Base-by-base conservation (phyloP, 441 rosid species). In the Isatis lusitanica region DNA sequence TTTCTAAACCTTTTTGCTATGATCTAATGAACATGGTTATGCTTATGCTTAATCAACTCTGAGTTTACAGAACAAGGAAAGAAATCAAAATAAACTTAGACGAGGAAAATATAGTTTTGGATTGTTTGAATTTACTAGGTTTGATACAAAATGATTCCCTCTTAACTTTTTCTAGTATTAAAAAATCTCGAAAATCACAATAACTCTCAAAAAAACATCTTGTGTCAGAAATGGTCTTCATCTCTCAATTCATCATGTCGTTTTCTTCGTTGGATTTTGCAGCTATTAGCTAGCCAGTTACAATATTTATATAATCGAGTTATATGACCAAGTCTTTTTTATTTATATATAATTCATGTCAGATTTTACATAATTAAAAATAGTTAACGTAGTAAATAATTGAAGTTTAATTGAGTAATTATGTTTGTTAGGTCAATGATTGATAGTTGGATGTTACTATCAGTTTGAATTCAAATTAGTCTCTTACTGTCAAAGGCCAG, bases 221-320 rank as follows among this genome's bases (percentile, higher is more conserved):
- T 65, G 73, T 70, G 80, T 77, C 80, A 77, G 76, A 76, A 63
- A 46, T 70, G 68, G 76, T 76, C 56, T 57, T 24, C 66, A 16
- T 38, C 69, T 68, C 50, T 44, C 74, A 16, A 62, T 65, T 36
- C 11, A 53, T 4, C 18, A 47, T 61, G 70, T 75, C 48, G 53
- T 53, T 67, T 42, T 52, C 58, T 68, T 52, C 51, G 46, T 61
- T 53, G 78, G 70, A 61, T 36, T 75, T 62, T 55, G 74, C 65
- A 75, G 70, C 70, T 61, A 21, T 17, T 42, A 40, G 43, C 24
- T 61, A 75, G 51, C 78, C 70, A 43, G 44, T 75, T 30, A 68
- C 69, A 46, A 6, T 13, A 16, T 35, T 35, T 52, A 30, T 53
- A 38, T 33, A 53, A 1, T 42, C 24, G 28, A 35, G 31, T 44